Evolutionary conservation across 2,329 filamentous ascomycete species (phyloP).

Genomic region (Neopestalotiopsis sp.): DNA sequence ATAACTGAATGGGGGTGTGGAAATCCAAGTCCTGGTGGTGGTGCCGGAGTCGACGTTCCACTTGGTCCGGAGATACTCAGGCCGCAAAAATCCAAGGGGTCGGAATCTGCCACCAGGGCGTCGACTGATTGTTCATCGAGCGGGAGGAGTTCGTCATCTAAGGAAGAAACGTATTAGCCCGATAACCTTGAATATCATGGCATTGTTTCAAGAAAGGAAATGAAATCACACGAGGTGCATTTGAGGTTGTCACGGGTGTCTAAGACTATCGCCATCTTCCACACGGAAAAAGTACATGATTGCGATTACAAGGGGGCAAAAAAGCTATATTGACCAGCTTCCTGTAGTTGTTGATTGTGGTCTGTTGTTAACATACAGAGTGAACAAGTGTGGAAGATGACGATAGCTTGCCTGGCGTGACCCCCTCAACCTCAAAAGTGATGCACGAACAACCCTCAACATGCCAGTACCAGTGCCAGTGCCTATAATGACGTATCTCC

Average conservation of each 20-base stretch:
- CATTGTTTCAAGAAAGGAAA: slow-evolving; percentile 27
- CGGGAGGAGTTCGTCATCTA: slow-evolving; percentile 68
- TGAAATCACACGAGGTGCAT: slow-evolving; percentile 34
- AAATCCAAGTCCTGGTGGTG: slow-evolving; percentile 53
- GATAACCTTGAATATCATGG: slow-evolving; percentile 31
- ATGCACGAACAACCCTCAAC: slow-evolving; percentile 35
- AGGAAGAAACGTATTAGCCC: slow-evolving; percentile 39
- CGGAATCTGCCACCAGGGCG: slow-evolving; percentile 67
- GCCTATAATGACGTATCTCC: slow-evolving; percentile 27
- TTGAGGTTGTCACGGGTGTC: slow-evolving; percentile 53
- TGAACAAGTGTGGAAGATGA: slow-evolving; percentile 67
- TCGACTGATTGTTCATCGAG: slow-evolving; percentile 71
- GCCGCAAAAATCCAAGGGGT: slow-evolving; percentile 27
- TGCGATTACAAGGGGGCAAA: slow-evolving; percentile 44
- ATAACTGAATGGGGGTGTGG: slow-evolving; percentile 36
- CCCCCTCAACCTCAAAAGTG: slow-evolving; percentile 38
- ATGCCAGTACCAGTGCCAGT: slow-evolving; percentile 22
- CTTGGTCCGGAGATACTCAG: slow-evolving; percentile 20
- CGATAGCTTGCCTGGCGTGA: slow-evolving; percentile 71
- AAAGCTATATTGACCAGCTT: slow-evolving; percentile 57
- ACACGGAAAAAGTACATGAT: slow-evolving; percentile 43
- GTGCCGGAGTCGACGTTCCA: slow-evolving; percentile 40
- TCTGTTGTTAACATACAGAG: slow-evolving; percentile 70
- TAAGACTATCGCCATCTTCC: slow-evolving; percentile 68
- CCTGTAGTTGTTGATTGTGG: slow-evolving; percentile 40